Base-by-base conservation (phyloP, 1,284 basidiomycete species). In the Tilletia setariae region DNA sequence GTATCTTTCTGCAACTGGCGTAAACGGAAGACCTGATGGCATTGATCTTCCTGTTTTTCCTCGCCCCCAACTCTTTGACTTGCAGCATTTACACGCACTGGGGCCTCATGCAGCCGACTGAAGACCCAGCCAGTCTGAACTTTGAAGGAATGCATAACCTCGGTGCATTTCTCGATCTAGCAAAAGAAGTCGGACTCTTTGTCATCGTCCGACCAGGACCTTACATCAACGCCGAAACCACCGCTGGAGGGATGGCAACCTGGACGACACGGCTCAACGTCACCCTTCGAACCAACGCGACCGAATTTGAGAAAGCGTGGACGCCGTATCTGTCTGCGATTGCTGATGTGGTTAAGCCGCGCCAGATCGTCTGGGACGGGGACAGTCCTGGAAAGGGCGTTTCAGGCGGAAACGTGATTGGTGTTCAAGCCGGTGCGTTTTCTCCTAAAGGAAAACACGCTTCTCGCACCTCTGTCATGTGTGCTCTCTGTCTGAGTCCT, bases 191-290 rank as follows among this genome's bases (percentile, higher is more conserved):
- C 23, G 89, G 89, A 0, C 80, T 90, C 11, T 89, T 87, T 84
- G 84, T 90, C 51, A 86, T 90, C 62, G 83, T 89, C 64, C 85
- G 89, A 53, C 89, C 89, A 66, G 84, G 86, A 1, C 84, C 83
- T 0, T 89, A 91, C 79, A 91, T 91, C 84, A 81, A 82, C 53
- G 80, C 90, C 0, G 91, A 93, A 81, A 91, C 90, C 0, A 89
- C 89, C 0, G 67, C 66, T 42, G 91, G 91, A 23, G 91, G 91
- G 1, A 88, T 91, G 70, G 87, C 90, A 0, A 89, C 90, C 70
- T 92, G 91, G 91, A 85, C 87, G 16, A 86, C 87, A 13, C 86
- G 89, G 74, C 87, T 90, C 16, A 86, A 87, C 2, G 89, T 89
- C 1, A 84, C 84, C 51, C 84, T 92, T 23, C 86, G 91, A 8